A percentile compares a stretch with the other conserved stretches of the same genome.
Evolutionary conservation across 768 basidiomycete species (phyloP).

Genomic region (Hemileccinum impolitum): DNA sequence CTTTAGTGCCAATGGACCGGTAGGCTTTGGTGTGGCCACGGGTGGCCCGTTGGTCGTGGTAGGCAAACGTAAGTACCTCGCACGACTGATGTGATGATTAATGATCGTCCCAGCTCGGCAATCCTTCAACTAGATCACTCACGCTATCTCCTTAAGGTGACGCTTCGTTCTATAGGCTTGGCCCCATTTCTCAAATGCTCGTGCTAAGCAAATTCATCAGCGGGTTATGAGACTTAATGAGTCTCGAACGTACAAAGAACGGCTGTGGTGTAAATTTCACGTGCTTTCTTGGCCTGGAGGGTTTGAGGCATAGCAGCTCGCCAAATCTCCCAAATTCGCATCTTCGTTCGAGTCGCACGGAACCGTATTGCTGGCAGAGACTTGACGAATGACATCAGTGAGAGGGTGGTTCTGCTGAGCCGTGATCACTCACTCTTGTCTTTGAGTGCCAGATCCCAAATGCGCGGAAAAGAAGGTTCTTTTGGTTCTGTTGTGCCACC

Average conservation of each 20-base stretch:
- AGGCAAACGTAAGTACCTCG: slow-evolving; percentile 76
- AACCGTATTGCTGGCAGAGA: slow-evolving; percentile 79
- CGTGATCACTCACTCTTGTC: slow-evolving; percentile 51
- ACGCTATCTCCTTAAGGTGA: slow-evolving; percentile 82
- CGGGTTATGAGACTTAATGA: background rate
- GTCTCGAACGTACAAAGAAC: slow-evolving; percentile 52
- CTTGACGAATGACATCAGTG: slow-evolving; percentile 36
- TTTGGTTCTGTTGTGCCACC: slow-evolving; percentile 55
- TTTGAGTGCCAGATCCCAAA: slow-evolving; percentile 74
- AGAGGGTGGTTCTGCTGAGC: background rate
- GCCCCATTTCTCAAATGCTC: slow-evolving; percentile 63
- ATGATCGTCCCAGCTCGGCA: slow-evolving; percentile 23
- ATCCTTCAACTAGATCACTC: slow-evolving; percentile 35
- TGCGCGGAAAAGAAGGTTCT: slow-evolving; percentile 59
- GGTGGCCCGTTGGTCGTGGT: slow-evolving; percentile 43
- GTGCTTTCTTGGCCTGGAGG: slow-evolving; percentile 60
- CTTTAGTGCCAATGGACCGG: slow-evolving; percentile 25
- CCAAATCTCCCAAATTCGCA: slow-evolving; percentile 65
- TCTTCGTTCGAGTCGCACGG: slow-evolving; percentile 57
- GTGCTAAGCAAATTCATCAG: slow-evolving; percentile 35
- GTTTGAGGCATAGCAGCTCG: slow-evolving; percentile 67
- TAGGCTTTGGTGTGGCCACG: slow-evolving; percentile 26
- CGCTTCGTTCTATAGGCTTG: slow-evolving; percentile 65
- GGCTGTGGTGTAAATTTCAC: slow-evolving; percentile 51
- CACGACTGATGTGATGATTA: slow-evolving; percentile 51